phyloP scores from a whole-genome alignment of 148 eudicot species.

The Persicaria maculosa region DNA sequence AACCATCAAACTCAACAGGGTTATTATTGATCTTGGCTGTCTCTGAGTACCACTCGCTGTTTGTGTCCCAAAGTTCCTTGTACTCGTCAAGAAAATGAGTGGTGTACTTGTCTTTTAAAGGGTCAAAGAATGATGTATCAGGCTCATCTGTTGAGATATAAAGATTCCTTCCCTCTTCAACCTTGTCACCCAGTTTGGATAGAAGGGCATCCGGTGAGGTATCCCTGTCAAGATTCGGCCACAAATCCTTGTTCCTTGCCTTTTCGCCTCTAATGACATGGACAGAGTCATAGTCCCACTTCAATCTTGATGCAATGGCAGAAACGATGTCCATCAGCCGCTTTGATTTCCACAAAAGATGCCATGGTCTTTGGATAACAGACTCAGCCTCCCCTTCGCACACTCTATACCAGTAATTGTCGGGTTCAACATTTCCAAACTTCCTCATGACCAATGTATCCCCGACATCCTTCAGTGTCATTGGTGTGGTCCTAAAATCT shows the following conservation, averaged over 20 bases:
- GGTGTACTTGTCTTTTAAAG: conserved; percentile 77
- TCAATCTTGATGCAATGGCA: conserved; percentile 57
- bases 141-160: conserved; percentile 74
- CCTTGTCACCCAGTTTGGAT: conserved; percentile 46
- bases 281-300: conserved; percentile 93
- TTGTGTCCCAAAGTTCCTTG: conserved; percentile 75
- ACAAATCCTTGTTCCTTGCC: conserved; percentile 59
- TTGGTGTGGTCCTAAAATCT: conserved; percentile 61
- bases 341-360: conserved; percentile 88
- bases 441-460: conserved; percentile 76
- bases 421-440: conserved; percentile 81
- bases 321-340: conserved; percentile 85
- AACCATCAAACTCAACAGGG: conserved; percentile 90
- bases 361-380: conserved; percentile 89
- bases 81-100: conserved; percentile 81
- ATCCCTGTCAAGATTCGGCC: conserved; percentile 89
- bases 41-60: conserved; percentile 77
- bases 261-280: conserved; percentile 87
- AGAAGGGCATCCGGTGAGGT: conserved; percentile 72
- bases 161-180: conserved; percentile 73
- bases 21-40: conserved; percentile 63
- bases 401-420: conserved; percentile 93
- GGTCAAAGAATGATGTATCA: conserved; percentile 61
- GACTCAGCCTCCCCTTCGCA: conserved; percentile 93
- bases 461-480: conserved; percentile 51